phyloP scores from a whole-genome alignment of 78 protist species.

The Isochrysis galbana region DNA sequence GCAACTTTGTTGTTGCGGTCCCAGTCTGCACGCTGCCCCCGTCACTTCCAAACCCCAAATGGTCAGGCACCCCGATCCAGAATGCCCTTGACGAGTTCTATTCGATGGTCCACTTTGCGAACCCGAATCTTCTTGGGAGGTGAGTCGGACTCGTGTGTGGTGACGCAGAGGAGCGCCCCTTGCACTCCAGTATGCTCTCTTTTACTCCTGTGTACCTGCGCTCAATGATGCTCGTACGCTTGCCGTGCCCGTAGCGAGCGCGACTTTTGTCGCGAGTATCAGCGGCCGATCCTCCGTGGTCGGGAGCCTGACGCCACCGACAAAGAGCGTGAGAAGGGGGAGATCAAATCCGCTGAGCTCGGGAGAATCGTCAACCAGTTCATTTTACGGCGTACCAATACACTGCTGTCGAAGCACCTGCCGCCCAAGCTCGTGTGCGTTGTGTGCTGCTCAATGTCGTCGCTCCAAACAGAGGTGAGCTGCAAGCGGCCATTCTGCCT shows the following conservation, averaged over 20 bases:
- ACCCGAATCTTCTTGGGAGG: slow-evolving; percentile 71
- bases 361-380: slow-evolving; percentile 55
- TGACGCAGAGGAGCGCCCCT: no score
- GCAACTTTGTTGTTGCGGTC: no score
- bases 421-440: slow-evolving; percentile 71
- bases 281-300: slow-evolving; percentile 65
- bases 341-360: slow-evolving; percentile 65
- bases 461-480: background rate
- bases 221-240: no score
- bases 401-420: slow-evolving; percentile 37
- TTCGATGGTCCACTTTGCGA: slow-evolving; percentile 77
- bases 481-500: background rate
- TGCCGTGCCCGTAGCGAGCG: no score
- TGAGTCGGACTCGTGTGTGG: no score
- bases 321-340: background rate
- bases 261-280: slow-evolving; percentile 60
- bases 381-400: slow-evolving; percentile 69
- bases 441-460: background rate
- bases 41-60: no score
- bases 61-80: slow-evolving; percentile 90
- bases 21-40: no score
- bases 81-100: slow-evolving; percentile 77
- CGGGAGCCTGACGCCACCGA: slow-evolving; percentile 68
- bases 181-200: no score
- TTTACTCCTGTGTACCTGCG: no score